A percentile compares a stretch with the other conserved stretches of the same genome.
These are phyloP conservation scores for Ganoderma meredithae DNA, from an alignment of 1,284 basidiomycete genomes.

Conservation along the genomic window DNA sequence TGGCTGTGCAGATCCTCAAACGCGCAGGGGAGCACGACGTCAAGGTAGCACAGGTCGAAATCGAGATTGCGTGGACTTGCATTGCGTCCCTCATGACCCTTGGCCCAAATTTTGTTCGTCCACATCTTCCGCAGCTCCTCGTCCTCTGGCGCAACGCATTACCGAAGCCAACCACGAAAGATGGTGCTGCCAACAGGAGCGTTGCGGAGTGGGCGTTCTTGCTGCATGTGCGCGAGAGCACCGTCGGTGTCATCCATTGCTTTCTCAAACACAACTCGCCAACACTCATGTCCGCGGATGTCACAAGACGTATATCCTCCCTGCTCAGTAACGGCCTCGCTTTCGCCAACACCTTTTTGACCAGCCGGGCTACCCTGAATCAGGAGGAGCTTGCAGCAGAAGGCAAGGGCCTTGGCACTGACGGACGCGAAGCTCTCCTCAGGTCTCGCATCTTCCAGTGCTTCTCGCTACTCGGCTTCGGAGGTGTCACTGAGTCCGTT, in stretches of 20 bases:
- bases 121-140: conserved; percentile 91
- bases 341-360: conserved; percentile 81
- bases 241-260: conserved; percentile 87
- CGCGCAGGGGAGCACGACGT: conserved; percentile 92
- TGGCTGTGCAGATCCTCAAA: conserved; percentile 91
- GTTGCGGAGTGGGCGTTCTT: conserved; percentile 92
- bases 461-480: conserved; percentile 83
- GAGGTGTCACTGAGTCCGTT: conserved; percentile 82
- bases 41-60: conserved; percentile 81
- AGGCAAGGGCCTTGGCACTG: conserved; percentile 65
- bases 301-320: conserved; percentile 87
- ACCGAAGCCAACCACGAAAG: conserved; percentile 93
- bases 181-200: conserved; percentile 73
- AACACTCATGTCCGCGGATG: conserved; percentile 88
- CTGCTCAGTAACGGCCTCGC: conserved; percentile 90
- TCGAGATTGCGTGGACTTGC: conserved; percentile 95
- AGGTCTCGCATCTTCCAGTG: conserved; percentile 90
- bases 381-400: conserved; percentile 47
- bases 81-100: conserved; percentile 93
- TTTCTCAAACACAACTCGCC: conserved; percentile 86
- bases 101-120: conserved; percentile 92
- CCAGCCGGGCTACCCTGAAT: conserved; percentile 55
- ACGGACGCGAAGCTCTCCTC: conserved; percentile 85
- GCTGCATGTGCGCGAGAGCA: conserved; percentile 90
- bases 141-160: conserved; percentile 97